Percentiles rank a stretch among this genome's conserved stretches.
phyloP scores from a whole-genome alignment of 192 early-diverging fungal species.

The Backusella tarrabulga region DNA sequence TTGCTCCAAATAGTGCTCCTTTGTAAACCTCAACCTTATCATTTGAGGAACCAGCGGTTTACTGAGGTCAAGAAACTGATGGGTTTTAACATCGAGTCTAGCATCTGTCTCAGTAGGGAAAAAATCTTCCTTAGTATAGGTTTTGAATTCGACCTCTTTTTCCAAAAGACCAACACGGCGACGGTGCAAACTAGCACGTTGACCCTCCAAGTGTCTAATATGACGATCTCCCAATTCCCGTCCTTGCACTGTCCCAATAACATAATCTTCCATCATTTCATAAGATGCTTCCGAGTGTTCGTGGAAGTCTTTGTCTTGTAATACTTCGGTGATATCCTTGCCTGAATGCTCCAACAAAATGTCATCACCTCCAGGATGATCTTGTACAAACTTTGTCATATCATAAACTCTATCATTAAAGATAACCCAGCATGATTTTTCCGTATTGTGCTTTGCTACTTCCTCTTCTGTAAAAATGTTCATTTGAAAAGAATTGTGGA shows the following conservation, averaged over 20 bases:
- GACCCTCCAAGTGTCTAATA: neutral
- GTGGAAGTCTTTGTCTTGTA: constrained; percentile 76
- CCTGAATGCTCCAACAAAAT: constrained; percentile 86
- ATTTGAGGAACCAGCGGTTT: constrained; percentile 85
- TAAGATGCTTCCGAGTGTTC: constrained; percentile 82
- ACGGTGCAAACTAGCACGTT: constrained; percentile 15
- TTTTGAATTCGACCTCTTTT: constrained; percentile 31
- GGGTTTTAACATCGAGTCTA: constrained; percentile 44
- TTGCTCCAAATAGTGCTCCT: constrained; percentile 85
- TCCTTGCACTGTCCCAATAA: constrained; percentile 60
- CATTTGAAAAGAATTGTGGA: neutral
- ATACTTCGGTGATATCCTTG: constrained; percentile 70
- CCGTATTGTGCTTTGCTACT: constrained; percentile 67
- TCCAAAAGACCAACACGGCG: constrained; percentile 25
- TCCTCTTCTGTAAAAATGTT: neutral
- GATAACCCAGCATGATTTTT: constrained; percentile 79
- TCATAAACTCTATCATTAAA: constrained; percentile 83
- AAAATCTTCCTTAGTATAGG: constrained; percentile 34
- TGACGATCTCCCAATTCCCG: neutral
- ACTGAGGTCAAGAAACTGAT: constrained; percentile 78
- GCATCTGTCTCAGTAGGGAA: constrained; percentile 48
- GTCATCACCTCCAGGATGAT: constrained; percentile 95
- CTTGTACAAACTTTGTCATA: constrained; percentile 80
- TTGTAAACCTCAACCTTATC: constrained; percentile 64
- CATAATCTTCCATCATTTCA: constrained; percentile 81